These are phyloP conservation scores for Sphaerulina vaccinii DNA, from an alignment of 2,329 filamentous ascomycete species.

Conservation along the genomic window DNA sequence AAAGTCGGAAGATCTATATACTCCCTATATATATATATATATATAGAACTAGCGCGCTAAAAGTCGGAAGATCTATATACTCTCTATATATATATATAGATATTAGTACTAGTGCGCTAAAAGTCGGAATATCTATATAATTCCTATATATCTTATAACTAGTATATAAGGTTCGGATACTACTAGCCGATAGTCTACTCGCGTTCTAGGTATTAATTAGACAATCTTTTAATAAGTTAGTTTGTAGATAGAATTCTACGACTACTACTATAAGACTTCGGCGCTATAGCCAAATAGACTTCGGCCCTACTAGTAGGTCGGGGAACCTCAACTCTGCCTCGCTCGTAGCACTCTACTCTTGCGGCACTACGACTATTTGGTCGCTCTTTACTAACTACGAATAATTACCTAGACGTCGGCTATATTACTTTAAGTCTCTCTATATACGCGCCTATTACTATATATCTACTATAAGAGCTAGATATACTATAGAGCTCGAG, in stretches of 20 bases:
- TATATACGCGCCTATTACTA: not conserved
- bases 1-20: too few species aligned
- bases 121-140: slow-evolving; percentile 4
- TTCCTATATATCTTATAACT: not conserved
- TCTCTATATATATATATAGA: not conserved
- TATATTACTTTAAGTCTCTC: too few species aligned
- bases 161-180: not conserved
- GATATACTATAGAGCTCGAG: too few species aligned
- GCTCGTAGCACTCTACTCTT: slow-evolving; percentile 2
- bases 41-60: slow-evolving; percentile 5
- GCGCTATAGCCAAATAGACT: not conserved
- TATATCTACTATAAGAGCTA: too few species aligned
- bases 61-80: slow-evolving; percentile 1
- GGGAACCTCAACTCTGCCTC: slow-evolving; percentile 4
- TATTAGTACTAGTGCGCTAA: slow-evolving; percentile 1
- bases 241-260: not conserved
- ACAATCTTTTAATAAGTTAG: not conserved
- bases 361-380: not conserved
- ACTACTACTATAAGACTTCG: not conserved
- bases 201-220: not conserved
- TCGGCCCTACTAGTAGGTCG: not conserved
- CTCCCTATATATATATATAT: too few species aligned
- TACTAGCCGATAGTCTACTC: not conserved
- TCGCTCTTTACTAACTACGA: too few species aligned
- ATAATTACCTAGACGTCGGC: too few species aligned